Base-by-base conservation (phyloP, 768 basidiomycete genomes). In the Psilocybe cyanescens region DNA sequence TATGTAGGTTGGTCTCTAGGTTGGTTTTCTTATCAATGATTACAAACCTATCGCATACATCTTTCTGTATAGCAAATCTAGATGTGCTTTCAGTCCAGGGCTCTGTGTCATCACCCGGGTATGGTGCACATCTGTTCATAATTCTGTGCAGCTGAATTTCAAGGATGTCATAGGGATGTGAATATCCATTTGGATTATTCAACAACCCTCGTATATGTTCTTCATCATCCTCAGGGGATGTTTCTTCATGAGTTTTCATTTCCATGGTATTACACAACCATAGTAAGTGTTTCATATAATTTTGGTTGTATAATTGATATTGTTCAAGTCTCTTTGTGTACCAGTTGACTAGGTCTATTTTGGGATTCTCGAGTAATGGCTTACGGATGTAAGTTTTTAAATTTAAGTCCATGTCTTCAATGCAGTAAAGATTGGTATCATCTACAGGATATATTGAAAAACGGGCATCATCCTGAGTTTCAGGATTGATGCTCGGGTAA, bases 311-410 rank as follows among this genome's bases (percentile, higher is more conserved):
- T 4, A 60, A 6, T 8, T 48, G 12, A 2, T 44, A 3, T 14
- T 54, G n/a, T 24, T 45, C 29, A 7, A 60, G 17, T 8, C 16
- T 17, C 9, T 60, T 17, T n/a, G 28, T 16, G 44, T 60, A 60
- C 59, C 59, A 60, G 8, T 19, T 6, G 6, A 60, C 52, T 2
- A 60, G n/a, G 24, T 60, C 52, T 7, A 55, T 45, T 3, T n/a
- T 6, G 6, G 51, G 37, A 16, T 24, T 46, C 19, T 55, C 59
- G 2, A 60, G 30, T 4, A 35, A 17, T 5, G 29, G 33, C 17
- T 30, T 53, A 2, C 8, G 0, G 24, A 60, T 55, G 3, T 11
- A 12, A 5, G 35, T 33, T 16, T 17, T 14, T 19, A 55, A 14
- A 2, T 35, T n/a, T 16, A 60, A 37, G 6, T 60, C 59, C 9